Conservation (phyloP, 306 rosid species). For the Clitoria ternatea region DNA sequence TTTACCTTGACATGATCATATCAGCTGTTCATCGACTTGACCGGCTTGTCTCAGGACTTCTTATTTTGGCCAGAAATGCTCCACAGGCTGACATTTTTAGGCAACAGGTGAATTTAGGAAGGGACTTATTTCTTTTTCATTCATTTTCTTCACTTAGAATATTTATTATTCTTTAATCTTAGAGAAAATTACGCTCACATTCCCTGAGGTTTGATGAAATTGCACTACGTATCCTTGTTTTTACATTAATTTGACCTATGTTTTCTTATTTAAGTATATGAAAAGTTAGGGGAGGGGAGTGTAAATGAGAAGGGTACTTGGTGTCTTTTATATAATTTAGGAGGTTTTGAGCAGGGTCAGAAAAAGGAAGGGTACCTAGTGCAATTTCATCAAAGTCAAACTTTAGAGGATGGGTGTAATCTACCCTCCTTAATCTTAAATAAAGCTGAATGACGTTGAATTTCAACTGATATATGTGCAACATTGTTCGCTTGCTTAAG, state of each 20-base stretch:
- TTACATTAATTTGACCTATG: no score
- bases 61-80: constrained; percentile 89
- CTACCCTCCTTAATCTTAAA: constrained; percentile 1
- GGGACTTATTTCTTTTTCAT: constrained; percentile 4
- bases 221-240: no score
- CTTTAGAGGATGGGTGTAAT: no score
- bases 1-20: constrained; percentile 56
- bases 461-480: background rate
- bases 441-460: background rate
- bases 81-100: constrained; percentile 77
- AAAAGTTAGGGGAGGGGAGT: no score
- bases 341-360: no score
- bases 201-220: no score
- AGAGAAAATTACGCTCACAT: no score
- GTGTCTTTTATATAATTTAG: no score
- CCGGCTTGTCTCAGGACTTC: constrained; percentile 96
- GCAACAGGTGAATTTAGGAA: constrained; percentile 60
- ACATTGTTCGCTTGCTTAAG: background rate
- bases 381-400: no score
- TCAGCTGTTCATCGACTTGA: constrained; percentile 89
- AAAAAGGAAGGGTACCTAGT: no score
- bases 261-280: no score
- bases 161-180: background rate
- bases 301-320: no score
- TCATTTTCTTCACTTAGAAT: background rate